Percentiles rank a stretch among this genome's conserved stretches.
Conservation (phyloP, 768 basidiomycete genomes). For the Galerina marginata region DNA sequence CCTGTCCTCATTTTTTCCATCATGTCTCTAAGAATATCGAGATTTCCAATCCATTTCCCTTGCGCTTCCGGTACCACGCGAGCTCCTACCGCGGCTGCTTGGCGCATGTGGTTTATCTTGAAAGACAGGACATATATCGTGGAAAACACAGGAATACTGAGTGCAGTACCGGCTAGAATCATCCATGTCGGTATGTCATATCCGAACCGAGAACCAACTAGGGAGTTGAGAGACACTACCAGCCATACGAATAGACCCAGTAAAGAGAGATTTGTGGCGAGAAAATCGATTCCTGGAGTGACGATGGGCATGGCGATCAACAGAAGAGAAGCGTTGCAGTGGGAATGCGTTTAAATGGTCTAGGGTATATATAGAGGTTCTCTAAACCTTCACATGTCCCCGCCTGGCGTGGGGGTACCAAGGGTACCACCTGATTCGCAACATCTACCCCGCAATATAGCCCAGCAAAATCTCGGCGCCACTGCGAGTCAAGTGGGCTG, state of each 20-base stretch:
- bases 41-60: constrained; percentile 50
- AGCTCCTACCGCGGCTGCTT: constrained; percentile 52
- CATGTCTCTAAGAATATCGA: constrained; percentile 46
- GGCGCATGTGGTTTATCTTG: constrained; percentile 35
- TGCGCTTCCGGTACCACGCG: constrained; percentile 42
- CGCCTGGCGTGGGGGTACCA: too few species aligned
- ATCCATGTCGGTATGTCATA: constrained; percentile 43
- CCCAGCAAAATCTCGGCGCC: too few species aligned
- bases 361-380: too few species aligned
- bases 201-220: constrained; percentile 14
- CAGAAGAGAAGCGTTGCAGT: neutral
- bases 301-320: constrained; percentile 27
- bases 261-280: constrained; percentile 28
- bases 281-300: constrained; percentile 42
- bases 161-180: constrained; percentile 32
- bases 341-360: too few species aligned
- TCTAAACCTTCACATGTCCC: too few species aligned
- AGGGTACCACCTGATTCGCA: too few species aligned
- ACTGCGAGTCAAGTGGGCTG: too few species aligned
- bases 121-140: constrained; percentile 34
- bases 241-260: constrained; percentile 15
- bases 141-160: constrained; percentile 39
- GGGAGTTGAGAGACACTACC: constrained; percentile 11
- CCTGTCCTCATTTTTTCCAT: constrained; percentile 45
- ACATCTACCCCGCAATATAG: too few species aligned